Evolutionary conservation across 1,284 basidiomycete genomes (phyloP).

Genomic region (Chondrostereum purpureum): DNA sequence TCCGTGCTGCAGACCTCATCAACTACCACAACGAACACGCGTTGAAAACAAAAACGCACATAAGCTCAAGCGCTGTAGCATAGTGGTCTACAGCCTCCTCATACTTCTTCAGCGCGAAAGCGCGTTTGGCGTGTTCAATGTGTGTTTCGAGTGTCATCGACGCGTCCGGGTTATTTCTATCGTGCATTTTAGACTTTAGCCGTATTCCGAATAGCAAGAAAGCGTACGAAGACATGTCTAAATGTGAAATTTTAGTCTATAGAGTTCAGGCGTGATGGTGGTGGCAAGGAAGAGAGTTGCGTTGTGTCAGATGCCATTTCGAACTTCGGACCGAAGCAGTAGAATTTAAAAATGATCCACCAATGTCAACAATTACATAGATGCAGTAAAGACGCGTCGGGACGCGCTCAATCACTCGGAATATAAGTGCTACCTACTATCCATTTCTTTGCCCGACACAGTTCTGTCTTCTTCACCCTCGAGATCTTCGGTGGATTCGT

Average conservation of each 20-base stretch:
- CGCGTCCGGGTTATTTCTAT: neutral
- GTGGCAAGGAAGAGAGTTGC: neutral
- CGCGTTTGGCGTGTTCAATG: conserved; percentile 75
- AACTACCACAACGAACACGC: conserved; percentile 15
- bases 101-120: conserved; percentile 81
- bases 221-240: conserved; percentile 5
- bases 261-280: neutral
- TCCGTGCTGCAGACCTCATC: conserved; percentile 46
- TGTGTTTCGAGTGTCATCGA: conserved; percentile 43
- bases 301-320: neutral
- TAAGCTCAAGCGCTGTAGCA: conserved; percentile 75
- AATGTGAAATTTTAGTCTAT: too few species aligned
- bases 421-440: too few species aligned
- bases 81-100: conserved; percentile 83
- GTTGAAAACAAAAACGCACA: conserved; percentile 39
- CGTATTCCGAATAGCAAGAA: too few species aligned
- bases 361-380: neutral
- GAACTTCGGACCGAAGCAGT: neutral
- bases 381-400: too few species aligned
- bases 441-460: too few species aligned
- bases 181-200: too few species aligned
- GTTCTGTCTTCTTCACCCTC: too few species aligned
- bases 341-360: neutral
- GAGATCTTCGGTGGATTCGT: too few species aligned
- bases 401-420: too few species aligned